Base-by-base conservation (phyloP, 768 basidiomycete genomes). In the Boletus reticulatus region DNA sequence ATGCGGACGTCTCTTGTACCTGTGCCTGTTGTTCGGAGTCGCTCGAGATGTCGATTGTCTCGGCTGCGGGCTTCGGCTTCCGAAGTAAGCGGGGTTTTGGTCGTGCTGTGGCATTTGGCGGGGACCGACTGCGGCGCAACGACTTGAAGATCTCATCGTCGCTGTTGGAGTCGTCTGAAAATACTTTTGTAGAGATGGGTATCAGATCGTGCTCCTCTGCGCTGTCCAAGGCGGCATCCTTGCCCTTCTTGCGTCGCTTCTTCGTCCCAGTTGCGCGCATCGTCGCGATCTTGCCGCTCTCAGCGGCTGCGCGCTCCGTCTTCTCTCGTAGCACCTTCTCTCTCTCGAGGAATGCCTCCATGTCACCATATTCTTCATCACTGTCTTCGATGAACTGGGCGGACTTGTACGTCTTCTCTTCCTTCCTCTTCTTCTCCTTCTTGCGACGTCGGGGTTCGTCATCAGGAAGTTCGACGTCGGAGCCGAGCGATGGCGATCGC, bases 311-410 rank as follows among this genome's bases (percentile, higher is more conserved):
- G 24, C 74, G 75, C 4, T 78, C 71, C 36, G 73, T 79, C 68
- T 76, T 80, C 66, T 83, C 81, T 45, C 89, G 79, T 64, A 83
- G 69, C 48, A 58, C 75, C 63, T 80, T 81, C 72, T 96, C 94
- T 64, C 79, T 82, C 71, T 79, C 87, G 54, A 94, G 83, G 79
- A 97, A 97, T 6, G 78, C 83, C 48, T 89, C 87, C 70, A 93
- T 87, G 65, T 89, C 86, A 16, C 82, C 89, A 54, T 84, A 84
- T 69, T 92, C 91, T 52, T 78, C 87, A 63, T 97, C 94, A 58
- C 90, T 92, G 73, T 97, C 94, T 66, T 89, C 85, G 68, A 96
- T 94, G 68, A 95, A 91, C 69, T 92, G 88, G 11, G 92, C 92
- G 8, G 88, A 91, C 70, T 93, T 94, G 78, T 90, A 94, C 56